Conservation (phyloP, 2,329 filamentous ascomycete genomes). For the Penicillium sp. region DNA sequence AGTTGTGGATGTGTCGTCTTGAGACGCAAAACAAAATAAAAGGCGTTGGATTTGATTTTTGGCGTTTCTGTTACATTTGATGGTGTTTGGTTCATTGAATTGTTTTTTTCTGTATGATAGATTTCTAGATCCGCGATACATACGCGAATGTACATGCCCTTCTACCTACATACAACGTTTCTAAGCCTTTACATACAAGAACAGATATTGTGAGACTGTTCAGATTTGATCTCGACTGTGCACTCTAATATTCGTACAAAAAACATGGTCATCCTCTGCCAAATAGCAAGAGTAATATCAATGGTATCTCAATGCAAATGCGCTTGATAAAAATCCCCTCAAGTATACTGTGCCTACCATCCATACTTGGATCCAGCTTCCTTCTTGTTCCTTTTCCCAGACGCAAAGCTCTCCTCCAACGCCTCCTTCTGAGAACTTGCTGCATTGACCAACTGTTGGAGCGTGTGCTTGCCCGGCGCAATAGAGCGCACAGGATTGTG, state of each 20-base stretch:
- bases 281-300: not conserved
- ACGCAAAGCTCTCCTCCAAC: conserved; percentile 87
- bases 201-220: not conserved
- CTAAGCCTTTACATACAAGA: too few relatives aligned
- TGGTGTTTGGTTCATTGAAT: conserved; percentile 8
- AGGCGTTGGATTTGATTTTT: conserved; percentile 15
- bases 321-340: not conserved
- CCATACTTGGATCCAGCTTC: conserved; percentile 84
- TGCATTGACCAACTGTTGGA: conserved; percentile 83
- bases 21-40: conserved; percentile 17
- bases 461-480: conserved; percentile 83
- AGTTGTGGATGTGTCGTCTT: conserved; percentile 54
- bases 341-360: conserved; percentile 57
- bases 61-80: conserved; percentile 22
- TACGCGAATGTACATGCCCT: conserved; percentile 6
- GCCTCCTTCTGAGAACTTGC: conserved; percentile 82
- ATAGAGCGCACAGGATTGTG: conserved; percentile 83
- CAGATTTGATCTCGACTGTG: not conserved
- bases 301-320: conserved; percentile 18
- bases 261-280: not conserved
- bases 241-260: not conserved
- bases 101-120: conserved; percentile 16
- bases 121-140: conserved; percentile 8
- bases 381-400: conserved; percentile 74
- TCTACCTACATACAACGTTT: too few relatives aligned